Conservation (phyloP, 495 filamentous ascomycete species). For the Penicillium robsamsonii region DNA sequence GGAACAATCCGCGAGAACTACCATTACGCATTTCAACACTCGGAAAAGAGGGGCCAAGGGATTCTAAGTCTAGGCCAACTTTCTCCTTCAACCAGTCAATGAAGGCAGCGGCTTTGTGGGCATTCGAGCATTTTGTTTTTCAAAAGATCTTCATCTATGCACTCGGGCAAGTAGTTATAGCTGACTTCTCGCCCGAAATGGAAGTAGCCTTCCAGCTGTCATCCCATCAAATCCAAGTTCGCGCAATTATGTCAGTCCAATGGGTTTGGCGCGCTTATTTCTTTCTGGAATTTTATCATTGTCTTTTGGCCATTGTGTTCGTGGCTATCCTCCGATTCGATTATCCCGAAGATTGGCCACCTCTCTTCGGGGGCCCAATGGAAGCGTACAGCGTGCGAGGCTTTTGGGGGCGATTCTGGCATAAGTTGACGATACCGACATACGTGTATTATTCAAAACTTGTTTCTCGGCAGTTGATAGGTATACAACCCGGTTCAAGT, state of each 20-base stretch:
- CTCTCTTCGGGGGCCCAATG: not conserved
- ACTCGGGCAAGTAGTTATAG: not conserved
- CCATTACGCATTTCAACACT: not conserved
- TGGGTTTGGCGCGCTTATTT: conserved; percentile 1
- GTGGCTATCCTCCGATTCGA: conserved; percentile 1
- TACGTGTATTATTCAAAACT: not conserved
- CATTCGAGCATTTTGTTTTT: not conserved
- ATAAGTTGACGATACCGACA: not conserved
- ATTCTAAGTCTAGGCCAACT: not conserved
- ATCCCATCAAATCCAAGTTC: not conserved
- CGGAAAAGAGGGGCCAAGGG: not conserved
- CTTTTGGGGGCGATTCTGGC: conserved; percentile 5
- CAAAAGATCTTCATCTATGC: not conserved
- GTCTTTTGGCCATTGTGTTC: not conserved
- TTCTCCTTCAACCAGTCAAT: not conserved
- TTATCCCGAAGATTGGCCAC: conserved; percentile 1
- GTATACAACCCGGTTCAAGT: not conserved
- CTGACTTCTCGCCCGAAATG: conserved; percentile 4
- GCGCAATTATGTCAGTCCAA: not conserved
- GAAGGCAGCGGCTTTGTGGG: not conserved
- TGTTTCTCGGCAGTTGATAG: not conserved
- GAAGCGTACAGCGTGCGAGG: conserved; percentile 3
- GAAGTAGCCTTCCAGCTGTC: not conserved
- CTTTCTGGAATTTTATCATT: conserved; percentile 2
- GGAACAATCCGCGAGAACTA: conserved; percentile 3